Conservation (phyloP, 352 stramenopile genomes). For the Phytophthora ramorum region DNA sequence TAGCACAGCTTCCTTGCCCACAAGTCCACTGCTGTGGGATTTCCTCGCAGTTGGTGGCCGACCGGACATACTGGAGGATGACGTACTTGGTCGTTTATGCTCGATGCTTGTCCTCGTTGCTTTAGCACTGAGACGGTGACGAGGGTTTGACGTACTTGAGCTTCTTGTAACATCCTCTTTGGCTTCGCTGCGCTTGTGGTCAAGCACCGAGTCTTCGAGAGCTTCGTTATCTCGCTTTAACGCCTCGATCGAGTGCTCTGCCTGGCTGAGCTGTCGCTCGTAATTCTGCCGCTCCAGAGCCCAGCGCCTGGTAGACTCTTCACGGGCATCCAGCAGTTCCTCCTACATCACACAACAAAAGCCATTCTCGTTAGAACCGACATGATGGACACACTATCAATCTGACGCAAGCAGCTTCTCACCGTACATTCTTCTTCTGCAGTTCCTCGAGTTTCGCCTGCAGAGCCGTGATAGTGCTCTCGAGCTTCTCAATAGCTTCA, state of each 20-base stretch:
- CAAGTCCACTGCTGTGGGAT: conserved; percentile 1
- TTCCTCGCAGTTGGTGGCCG: conserved; percentile 17
- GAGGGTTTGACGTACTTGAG: conserved; percentile 1
- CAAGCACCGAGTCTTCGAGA: conserved; percentile 64
- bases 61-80: conserved; percentile 17
- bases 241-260: conserved; percentile 65
- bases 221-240: conserved; percentile 64
- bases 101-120: conserved; percentile 12
- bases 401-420: conserved; percentile 13
- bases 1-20: conserved; percentile 23
- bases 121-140: conserved; percentile 11
- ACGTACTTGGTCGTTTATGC: conserved; percentile 1
- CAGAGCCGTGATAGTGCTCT: conserved; percentile 61
- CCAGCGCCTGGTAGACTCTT: conserved; percentile 73
- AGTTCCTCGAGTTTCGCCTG: conserved; percentile 73
- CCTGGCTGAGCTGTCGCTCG: conserved; percentile 65
- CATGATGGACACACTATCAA: background rate
- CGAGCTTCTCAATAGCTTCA: conserved; percentile 53
- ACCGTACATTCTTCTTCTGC: conserved; percentile 79
- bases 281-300: conserved; percentile 75
- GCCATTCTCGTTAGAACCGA: conserved; percentile 5
- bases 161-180: conserved; percentile 9
- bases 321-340: conserved; percentile 61
- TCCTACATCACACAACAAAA: conserved; percentile 38
- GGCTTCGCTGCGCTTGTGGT: conserved; percentile 36